phyloP scores from a whole-genome alignment of 202 grass and related monocot species.

The Carex sylvatica region DNA sequence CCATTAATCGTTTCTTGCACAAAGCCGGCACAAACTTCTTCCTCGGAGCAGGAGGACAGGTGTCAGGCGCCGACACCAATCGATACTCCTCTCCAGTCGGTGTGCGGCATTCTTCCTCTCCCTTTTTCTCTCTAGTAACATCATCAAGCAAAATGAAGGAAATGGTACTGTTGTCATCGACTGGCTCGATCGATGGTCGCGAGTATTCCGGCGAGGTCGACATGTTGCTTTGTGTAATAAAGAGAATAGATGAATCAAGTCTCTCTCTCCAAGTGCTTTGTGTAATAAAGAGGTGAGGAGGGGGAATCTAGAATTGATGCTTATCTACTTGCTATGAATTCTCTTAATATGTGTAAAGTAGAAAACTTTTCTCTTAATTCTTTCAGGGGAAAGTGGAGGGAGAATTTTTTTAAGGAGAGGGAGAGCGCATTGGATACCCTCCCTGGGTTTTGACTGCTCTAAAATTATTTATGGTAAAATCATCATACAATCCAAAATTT shows the following conservation, averaged over 20 bases:
- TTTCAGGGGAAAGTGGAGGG: conserved; percentile 2
- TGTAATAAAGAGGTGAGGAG: conserved; percentile 28
- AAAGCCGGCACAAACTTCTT: conserved; percentile 36
- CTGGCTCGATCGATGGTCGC: conserved; percentile 22
- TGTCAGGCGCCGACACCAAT: conserved; percentile 31
- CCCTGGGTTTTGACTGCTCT: neutral
- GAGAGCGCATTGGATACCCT: conserved; percentile 5
- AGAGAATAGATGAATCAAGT: neutral
- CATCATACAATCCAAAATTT: conserved; percentile 1
- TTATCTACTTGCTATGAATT: conserved; percentile 24
- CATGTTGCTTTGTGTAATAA: conserved; percentile 25
- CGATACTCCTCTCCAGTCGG: conserved; percentile 49
- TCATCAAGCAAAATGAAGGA: neutral
- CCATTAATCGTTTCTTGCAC: conserved; percentile 73
- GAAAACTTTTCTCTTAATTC: conserved; percentile 12
- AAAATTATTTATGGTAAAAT: neutral
- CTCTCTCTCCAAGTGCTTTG: neutral
- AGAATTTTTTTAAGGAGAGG: conserved; percentile 1
- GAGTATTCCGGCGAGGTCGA: conserved; percentile 82
- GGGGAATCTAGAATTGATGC: conserved; percentile 36
- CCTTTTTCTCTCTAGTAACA: neutral
- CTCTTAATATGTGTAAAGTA: neutral
- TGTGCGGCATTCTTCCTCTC: conserved; percentile 50
- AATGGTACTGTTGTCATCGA: neutral
- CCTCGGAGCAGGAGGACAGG: conserved; percentile 69